phyloP scores from a whole-genome alignment of 2,329 filamentous ascomycete genomes.

The Colletotrichum lindemuthianum region DNA sequence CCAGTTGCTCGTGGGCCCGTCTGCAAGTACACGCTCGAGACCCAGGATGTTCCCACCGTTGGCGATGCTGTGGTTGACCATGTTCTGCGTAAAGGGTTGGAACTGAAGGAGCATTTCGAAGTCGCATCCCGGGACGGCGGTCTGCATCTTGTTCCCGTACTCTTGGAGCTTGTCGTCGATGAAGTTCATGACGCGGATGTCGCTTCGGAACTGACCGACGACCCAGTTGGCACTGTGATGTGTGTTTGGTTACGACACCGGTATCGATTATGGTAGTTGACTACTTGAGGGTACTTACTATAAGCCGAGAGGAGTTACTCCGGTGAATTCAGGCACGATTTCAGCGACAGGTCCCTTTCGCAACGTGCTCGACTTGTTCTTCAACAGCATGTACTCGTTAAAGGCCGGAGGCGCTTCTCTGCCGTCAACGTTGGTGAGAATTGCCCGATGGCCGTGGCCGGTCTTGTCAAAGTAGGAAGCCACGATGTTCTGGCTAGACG shows the following conservation, averaged over 20 bases:
- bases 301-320: slow-evolving; percentile 44
- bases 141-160: slow-evolving; percentile 42
- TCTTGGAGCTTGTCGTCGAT: slow-evolving; percentile 43
- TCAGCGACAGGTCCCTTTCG: slow-evolving; percentile 40
- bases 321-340: slow-evolving; percentile 45
- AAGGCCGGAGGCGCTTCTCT: slow-evolving; percentile 39
- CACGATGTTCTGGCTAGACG: slow-evolving; percentile 44
- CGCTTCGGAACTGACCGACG: slow-evolving; percentile 43
- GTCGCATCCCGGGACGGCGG: slow-evolving; percentile 39
- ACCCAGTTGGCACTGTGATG: slow-evolving; percentile 44
- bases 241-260: not conserved
- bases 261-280: not conserved
- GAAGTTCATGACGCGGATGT: slow-evolving; percentile 44
- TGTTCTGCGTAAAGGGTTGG: slow-evolving; percentile 45
- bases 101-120: slow-evolving; percentile 37
- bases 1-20: slow-evolving; percentile 50
- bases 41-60: slow-evolving; percentile 47
- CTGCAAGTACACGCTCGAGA: slow-evolving; percentile 45
- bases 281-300: slow-evolving; percentile 31
- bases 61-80: slow-evolving; percentile 38
- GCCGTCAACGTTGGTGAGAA: slow-evolving; percentile 43
- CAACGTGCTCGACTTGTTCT: slow-evolving; percentile 39
- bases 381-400: slow-evolving; percentile 37
- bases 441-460: slow-evolving; percentile 34
- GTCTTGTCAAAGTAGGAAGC: slow-evolving; percentile 38